phyloP scores from a whole-genome alignment of 176 grass and related monocot genomes.

The Leersia perrieri region DNA sequence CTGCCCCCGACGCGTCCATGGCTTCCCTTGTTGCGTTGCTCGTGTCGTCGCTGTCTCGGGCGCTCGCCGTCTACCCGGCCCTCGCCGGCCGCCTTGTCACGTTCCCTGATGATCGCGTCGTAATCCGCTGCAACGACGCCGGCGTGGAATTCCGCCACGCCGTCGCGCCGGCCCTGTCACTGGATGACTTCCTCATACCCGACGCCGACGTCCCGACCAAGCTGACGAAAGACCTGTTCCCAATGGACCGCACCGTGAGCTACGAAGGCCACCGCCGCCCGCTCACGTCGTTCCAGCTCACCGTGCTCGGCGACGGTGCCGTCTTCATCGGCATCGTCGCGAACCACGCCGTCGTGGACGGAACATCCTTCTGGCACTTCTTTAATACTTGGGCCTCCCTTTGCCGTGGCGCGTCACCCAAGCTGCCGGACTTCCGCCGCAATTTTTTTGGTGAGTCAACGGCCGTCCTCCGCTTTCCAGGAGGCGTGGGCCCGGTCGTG shows the following conservation, averaged over 20 bases:
- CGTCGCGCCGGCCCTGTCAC: conserved; percentile 42
- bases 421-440: conserved; percentile 58
- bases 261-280: conserved; percentile 79
- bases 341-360: conserved; percentile 87
- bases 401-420: conserved; percentile 66
- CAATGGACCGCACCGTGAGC: conserved; percentile 73
- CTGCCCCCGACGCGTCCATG: conserved; percentile 55
- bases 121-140: conserved; percentile 76
- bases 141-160: conserved; percentile 76
- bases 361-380: conserved; percentile 96
- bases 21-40: conserved; percentile 56
- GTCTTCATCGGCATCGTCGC: conserved; percentile 79
- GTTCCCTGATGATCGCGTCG: conserved; percentile 56
- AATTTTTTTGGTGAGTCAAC: conserved; percentile 82
- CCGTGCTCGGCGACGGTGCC: conserved; percentile 71
- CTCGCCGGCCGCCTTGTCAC: conserved; percentile 80
- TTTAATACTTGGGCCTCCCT: conserved; percentile 77
- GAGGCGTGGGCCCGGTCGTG: conserved; percentile 56
- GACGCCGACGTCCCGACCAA: conserved; percentile 63
- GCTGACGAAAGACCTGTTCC: conserved; percentile 72
- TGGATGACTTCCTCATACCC: conserved; percentile 49
- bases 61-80: conserved; percentile 56
- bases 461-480: conserved; percentile 71
- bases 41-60: conserved; percentile 57
- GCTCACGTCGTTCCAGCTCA: conserved; percentile 84